Evolutionary conservation across 2,329 filamentous ascomycete genomes (phyloP).

Genomic region (Epichloe uncinata): DNA sequence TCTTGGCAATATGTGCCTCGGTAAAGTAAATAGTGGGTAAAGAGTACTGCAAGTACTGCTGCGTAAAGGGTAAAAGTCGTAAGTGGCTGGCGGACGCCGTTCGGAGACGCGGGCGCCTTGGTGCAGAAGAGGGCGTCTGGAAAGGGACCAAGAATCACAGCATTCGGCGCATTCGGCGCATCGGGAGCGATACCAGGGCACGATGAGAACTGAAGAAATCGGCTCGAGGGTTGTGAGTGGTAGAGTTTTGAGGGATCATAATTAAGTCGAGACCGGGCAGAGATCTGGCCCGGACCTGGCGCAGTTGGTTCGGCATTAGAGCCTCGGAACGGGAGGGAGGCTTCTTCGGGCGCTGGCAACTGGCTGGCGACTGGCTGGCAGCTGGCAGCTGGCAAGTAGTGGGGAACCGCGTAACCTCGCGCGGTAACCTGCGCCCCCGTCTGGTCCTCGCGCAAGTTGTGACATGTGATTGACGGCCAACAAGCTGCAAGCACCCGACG

Average conservation of each 20-base stretch:
- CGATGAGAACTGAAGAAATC: neutral
- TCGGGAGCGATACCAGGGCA: neutral
- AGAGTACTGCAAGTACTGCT: neutral
- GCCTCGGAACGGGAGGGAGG: slow-evolving; percentile 1
- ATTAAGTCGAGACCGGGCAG: neutral
- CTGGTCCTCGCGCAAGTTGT: no score
- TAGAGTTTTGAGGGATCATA: neutral
- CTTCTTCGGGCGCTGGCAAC: no score
- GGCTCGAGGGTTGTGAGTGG: neutral
- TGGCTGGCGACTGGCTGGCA: no score
- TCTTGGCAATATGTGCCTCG: slow-evolving; percentile 9
- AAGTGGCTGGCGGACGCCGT: no score
- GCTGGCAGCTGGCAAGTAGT: no score
- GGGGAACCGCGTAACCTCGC: no score
- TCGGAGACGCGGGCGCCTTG: no score
- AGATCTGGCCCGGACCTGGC: neutral
- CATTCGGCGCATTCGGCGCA: neutral
- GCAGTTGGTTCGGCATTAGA: neutral
- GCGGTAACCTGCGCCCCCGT: no score
- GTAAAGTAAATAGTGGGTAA: slow-evolving; percentile 10
- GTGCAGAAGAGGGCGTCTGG: neutral
- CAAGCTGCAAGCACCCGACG: no score
- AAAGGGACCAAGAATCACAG: neutral
- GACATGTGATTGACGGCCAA: no score
- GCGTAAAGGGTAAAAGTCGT: no score